phyloP scores from a whole-genome alignment of 371 early-diverging fungal species.

The Syncephalastrum contaminatum region DNA sequence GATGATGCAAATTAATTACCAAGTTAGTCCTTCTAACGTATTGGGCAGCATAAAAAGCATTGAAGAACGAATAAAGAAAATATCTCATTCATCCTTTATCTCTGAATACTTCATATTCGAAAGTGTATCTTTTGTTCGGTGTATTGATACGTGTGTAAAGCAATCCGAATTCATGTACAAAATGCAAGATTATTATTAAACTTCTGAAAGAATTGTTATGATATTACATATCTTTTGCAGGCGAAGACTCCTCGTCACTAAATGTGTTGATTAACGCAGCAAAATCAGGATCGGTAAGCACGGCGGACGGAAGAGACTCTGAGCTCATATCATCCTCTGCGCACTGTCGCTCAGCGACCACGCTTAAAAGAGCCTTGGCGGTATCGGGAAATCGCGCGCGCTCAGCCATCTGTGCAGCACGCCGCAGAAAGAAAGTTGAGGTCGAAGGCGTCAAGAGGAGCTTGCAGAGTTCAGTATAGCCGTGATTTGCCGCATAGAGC shows the following conservation, averaged over 20 bases:
- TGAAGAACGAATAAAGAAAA: too few relatives aligned
- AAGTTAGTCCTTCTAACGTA: too few relatives aligned
- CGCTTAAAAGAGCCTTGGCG: conserved; percentile 16
- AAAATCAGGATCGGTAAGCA: conserved; percentile 22
- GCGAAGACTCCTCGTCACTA: conserved; percentile 32
- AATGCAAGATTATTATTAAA: too few relatives aligned
- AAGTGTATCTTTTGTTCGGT: too few relatives aligned
- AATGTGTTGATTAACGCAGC: conserved; percentile 32
- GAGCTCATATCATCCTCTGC: neutral
- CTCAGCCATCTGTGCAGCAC: conserved; percentile 30
- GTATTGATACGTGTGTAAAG: too few relatives aligned
- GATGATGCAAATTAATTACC: too few relatives aligned
- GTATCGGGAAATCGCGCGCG: conserved; percentile 22
- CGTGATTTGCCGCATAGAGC: conserved; percentile 52
- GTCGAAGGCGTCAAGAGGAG: conserved; percentile 34
- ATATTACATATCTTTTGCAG: too few relatives aligned
- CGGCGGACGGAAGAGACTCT: conserved; percentile 1
- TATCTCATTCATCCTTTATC: too few relatives aligned
- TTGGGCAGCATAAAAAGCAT: too few relatives aligned
- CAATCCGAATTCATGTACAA: too few relatives aligned
- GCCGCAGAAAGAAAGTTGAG: conserved; percentile 27
- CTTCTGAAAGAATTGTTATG: too few relatives aligned
- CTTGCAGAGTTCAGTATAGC: conserved; percentile 44
- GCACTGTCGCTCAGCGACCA: conserved; percentile 6
- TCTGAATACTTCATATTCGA: too few relatives aligned